Evolutionary conservation across 2,329 filamentous ascomycete species (phyloP).

Genomic region (Microsporum ferrugineum): DNA sequence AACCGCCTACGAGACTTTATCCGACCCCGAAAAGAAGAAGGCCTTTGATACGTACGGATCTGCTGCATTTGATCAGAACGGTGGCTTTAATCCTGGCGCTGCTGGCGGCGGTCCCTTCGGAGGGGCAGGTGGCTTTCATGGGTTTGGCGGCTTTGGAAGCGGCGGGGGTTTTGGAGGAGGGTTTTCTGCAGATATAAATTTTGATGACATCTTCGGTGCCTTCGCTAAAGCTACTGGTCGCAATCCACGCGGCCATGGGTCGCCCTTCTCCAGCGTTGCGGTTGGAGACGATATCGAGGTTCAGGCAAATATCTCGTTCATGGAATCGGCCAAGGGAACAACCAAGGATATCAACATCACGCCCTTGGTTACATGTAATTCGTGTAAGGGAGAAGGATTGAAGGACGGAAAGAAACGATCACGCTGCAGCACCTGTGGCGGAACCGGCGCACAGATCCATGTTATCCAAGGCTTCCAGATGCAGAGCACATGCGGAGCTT

Average conservation of each 20-base stretch:
- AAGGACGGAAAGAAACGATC: slow-evolving; percentile 66
- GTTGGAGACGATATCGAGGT: slow-evolving; percentile 97
- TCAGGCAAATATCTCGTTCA: slow-evolving; percentile 83
- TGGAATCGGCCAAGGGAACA: slow-evolving; percentile 88
- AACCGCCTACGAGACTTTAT: slow-evolving; percentile 83
- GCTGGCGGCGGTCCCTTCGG: slow-evolving; percentile 44
- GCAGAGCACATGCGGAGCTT: slow-evolving; percentile 74
- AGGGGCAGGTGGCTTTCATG: slow-evolving; percentile 48
- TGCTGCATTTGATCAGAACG: slow-evolving; percentile 55
- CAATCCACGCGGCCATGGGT: slow-evolving; percentile 37
- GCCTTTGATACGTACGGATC: slow-evolving; percentile 85
- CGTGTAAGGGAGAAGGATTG: slow-evolving; percentile 71
- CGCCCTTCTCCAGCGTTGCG: slow-evolving; percentile 56
- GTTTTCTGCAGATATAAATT: slow-evolving; percentile 77
- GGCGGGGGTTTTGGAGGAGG: slow-evolving; percentile 48
- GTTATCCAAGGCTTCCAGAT: slow-evolving; percentile 93
- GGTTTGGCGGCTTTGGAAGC: slow-evolving; percentile 42
- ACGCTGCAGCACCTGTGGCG: slow-evolving; percentile 69
- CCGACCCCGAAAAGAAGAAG: slow-evolving; percentile 84
- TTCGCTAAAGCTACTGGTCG: slow-evolving; percentile 57
- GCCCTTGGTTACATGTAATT: slow-evolving; percentile 67
- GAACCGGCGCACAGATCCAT: slow-evolving; percentile 76
- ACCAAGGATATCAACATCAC: slow-evolving; percentile 79
- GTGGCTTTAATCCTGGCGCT: slow-evolving; percentile 67
- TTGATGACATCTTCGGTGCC: slow-evolving; percentile 87